phyloP scores from a whole-genome alignment of 1,139 yeast species.

The Pichia sp. region DNA sequence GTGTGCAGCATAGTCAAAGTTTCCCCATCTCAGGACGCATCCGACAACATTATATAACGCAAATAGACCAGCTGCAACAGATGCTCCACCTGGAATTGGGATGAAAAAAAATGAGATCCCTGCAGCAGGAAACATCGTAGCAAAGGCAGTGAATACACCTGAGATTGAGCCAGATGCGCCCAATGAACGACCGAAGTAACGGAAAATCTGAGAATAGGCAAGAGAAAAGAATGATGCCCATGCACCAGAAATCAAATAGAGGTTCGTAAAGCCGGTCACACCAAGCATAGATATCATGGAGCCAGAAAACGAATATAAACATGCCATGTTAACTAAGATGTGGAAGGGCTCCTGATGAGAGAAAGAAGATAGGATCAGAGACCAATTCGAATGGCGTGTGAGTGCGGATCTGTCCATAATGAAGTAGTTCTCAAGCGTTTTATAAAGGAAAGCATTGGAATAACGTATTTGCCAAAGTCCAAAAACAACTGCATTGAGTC shows the following conservation, averaged over 20 bases:
- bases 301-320: constrained; percentile 78
- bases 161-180: constrained; percentile 95
- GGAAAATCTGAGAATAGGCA: constrained; percentile 55
- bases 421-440: constrained; percentile 50
- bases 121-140: constrained; percentile 75
- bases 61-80: constrained; percentile 74
- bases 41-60: constrained; percentile 75
- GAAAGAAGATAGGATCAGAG: constrained; percentile 77
- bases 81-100: constrained; percentile 91
- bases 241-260: constrained; percentile 77
- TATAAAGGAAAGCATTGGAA: constrained; percentile 19
- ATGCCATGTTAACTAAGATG: constrained; percentile 79
- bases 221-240: constrained; percentile 72
- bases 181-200: constrained; percentile 56
- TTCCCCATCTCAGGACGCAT: constrained; percentile 65
- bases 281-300: constrained; percentile 68
- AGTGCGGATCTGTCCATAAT: constrained; percentile 46
- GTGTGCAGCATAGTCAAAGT: constrained; percentile 89
- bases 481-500: constrained; percentile 64
- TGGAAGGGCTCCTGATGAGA: constrained; percentile 84
- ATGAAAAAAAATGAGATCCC: constrained; percentile 72
- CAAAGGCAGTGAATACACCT: constrained; percentile 76
- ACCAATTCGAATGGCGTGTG: constrained; percentile 52
- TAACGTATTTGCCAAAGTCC: constrained; percentile 67
- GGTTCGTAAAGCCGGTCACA: constrained; percentile 57